These are phyloP conservation scores for Senna siamea DNA, from an alignment of 306 rosid species.

Conservation along the genomic window DNA sequence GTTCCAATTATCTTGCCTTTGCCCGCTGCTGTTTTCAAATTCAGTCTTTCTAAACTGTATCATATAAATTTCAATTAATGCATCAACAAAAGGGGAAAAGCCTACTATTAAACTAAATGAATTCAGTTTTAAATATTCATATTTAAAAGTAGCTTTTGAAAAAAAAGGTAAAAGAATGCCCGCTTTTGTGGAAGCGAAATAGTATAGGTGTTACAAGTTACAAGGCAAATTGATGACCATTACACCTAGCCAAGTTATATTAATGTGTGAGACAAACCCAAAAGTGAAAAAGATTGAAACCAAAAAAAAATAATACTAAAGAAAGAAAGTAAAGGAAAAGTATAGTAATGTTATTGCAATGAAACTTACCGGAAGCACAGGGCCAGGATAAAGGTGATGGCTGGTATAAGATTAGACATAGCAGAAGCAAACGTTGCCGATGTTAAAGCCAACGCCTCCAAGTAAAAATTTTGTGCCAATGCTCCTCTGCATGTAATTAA, in stretches of 20 bases:
- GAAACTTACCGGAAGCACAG: constrained; percentile 49
- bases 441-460: constrained; percentile 57
- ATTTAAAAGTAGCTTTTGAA: background rate
- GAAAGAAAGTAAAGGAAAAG: background rate
- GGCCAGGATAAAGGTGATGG: constrained; percentile 67
- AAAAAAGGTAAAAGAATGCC: background rate
- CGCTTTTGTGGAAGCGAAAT: background rate
- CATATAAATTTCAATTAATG: background rate
- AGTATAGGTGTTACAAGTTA: background rate
- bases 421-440: constrained; percentile 74
- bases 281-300: background rate
- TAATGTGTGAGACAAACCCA: no score
- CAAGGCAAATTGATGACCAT: background rate
- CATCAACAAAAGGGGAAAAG: no score
- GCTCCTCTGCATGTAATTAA: constrained; percentile 53
- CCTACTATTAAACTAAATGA: no score
- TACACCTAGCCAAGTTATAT: background rate
- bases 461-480: constrained; percentile 63
- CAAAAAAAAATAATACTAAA: background rate
- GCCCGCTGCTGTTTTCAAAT: constrained; percentile 38
- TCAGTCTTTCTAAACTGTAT: constrained; percentile 42
- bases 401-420: constrained; percentile 65
- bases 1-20: constrained; percentile 52
- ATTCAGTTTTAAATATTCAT: no score
- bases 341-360: background rate